A percentile compares a stretch with the other conserved stretches of the same genome.
phyloP scores from a whole-genome alignment of 108 stramenopile species.

The Fragilaria radians region DNA sequence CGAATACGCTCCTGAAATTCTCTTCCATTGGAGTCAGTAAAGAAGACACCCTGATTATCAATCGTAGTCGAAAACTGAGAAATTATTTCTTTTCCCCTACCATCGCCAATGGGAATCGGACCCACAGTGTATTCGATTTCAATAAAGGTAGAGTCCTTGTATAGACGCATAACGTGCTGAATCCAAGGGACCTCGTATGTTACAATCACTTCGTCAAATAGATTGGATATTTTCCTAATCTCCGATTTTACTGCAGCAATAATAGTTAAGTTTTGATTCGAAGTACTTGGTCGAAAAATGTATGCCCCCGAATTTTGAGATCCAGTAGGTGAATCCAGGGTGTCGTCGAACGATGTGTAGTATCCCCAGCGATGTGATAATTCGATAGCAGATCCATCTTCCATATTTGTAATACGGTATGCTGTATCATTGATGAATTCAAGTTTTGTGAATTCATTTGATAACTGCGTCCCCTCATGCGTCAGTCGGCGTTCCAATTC shows the following conservation, averaged over 20 bases:
- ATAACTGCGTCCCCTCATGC: no score
- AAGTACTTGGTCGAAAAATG: conserved; percentile 84
- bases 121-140: conserved; percentile 91
- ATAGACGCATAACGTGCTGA: conserved; percentile 69
- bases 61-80: conserved; percentile 60
- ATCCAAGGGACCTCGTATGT: conserved; percentile 78
- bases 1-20: conserved; percentile 80
- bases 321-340: conserved; percentile 25
- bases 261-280: conserved; percentile 26
- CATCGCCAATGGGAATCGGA: conserved; percentile 82
- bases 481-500: no score
- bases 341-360: conserved; percentile 63
- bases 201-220: conserved; percentile 67
- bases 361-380: conserved; percentile 61
- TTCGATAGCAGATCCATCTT: conserved; percentile 6
- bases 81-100: conserved; percentile 80
- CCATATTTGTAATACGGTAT: not conserved
- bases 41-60: conserved; percentile 58
- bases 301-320: conserved; percentile 91
- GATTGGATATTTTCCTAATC: conserved; percentile 7
- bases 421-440: not conserved
- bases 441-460: conserved; percentile 26
- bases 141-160: conserved; percentile 49
- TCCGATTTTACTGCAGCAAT: conserved; percentile 7
- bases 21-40: conserved; percentile 95